These are phyloP conservation scores for Zizania palustris DNA, from an alignment of 202 grass and related monocot species.

Conservation along the genomic window DNA sequence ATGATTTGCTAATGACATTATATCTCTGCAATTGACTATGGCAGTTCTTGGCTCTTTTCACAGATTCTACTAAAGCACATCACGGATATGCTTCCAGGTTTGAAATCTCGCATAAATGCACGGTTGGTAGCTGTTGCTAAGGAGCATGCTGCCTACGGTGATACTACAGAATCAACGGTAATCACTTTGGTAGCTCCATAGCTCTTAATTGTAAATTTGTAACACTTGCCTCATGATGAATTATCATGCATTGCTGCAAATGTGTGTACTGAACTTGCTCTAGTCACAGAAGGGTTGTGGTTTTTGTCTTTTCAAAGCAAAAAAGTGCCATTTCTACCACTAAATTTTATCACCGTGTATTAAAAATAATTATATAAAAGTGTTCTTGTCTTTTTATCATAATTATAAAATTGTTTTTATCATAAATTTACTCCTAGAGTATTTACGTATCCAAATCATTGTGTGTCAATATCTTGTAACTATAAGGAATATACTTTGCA, in stretches of 20 bases:
- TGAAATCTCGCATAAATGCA: conserved; percentile 81
- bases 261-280: neutral
- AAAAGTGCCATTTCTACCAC: neutral
- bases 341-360: neutral
- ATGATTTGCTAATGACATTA: conserved; percentile 20
- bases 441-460: neutral
- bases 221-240: conserved; percentile 29
- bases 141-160: conserved; percentile 87
- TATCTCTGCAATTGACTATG: conserved; percentile 31
- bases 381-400: neutral
- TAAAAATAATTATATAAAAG: neutral
- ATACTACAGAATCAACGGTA: conserved; percentile 84
- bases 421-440: neutral
- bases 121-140: conserved; percentile 87
- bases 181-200: conserved; percentile 20
- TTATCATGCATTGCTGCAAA: conserved; percentile 11
- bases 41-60: conserved; percentile 28
- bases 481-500: neutral
- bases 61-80: conserved; percentile 95
- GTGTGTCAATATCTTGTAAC: too few relatives aligned
- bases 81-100: conserved; percentile 79
- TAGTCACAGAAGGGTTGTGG: neutral
- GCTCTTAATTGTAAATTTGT: conserved; percentile 11
- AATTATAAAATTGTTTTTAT: neutral
- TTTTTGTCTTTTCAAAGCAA: neutral